Conservation (phyloP, 2,329 filamentous ascomycete genomes). For the Verticillium longisporum region DNA sequence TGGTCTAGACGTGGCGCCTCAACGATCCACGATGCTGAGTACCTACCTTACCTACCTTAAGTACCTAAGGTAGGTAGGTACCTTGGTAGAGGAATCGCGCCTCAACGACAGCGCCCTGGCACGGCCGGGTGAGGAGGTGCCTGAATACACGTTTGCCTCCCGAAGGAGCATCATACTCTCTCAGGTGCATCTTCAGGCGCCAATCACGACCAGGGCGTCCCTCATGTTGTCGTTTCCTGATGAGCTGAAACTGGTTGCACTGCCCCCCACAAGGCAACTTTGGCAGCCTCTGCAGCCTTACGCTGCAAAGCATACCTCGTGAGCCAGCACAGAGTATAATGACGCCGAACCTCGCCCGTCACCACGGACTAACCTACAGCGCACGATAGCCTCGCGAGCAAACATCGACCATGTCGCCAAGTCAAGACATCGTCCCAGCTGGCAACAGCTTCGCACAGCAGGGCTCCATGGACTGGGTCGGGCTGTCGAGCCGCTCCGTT, state of each 20-base stretch:
- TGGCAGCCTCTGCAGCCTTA: neutral
- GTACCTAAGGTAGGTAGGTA: no score
- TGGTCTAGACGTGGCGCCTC: neutral
- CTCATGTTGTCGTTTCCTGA: neutral
- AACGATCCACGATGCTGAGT: neutral
- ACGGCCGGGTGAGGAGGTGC: neutral
- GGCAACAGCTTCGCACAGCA: neutral
- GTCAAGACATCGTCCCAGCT: neutral
- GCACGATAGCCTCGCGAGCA: neutral
- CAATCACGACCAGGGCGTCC: neutral
- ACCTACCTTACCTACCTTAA: no score
- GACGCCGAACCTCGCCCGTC: neutral
- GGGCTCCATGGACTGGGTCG: neutral
- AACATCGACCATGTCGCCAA: neutral
- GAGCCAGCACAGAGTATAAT: neutral
- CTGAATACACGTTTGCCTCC: neutral
- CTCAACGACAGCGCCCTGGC: no score
- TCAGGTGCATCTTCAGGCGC: neutral
- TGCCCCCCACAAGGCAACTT: neutral
- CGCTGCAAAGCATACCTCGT: neutral
- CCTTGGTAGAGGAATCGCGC: no score
- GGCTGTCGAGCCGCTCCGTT: neutral
- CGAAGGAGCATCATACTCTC: neutral
- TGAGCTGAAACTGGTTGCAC: neutral
- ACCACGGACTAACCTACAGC: neutral